Evolutionary conservation across 306 rosid genomes (phyloP).

Genomic region (Vachellia pachyceras): DNA sequence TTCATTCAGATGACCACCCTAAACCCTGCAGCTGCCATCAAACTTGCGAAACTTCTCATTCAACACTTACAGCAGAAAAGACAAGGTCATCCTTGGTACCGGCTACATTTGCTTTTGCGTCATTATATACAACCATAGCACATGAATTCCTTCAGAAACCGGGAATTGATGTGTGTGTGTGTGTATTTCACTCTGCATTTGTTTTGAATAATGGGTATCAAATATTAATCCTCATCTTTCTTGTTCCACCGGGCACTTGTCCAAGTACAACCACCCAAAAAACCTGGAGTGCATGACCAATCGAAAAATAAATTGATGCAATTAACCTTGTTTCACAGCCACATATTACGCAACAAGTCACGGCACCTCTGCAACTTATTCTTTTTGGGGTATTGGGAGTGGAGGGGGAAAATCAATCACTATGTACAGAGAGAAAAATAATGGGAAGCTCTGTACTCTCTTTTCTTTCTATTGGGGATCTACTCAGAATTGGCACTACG

Average conservation of each 20-base stretch:
- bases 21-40: neutral
- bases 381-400: neutral
- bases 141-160: slow-evolving; percentile 32
- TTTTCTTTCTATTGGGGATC: slow-evolving; percentile 39
- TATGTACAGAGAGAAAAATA: slow-evolving; percentile 48
- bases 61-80: slow-evolving; percentile 22
- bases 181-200: slow-evolving; percentile 18
- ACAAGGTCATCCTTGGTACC: slow-evolving; percentile 3
- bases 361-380: slow-evolving; percentile 33
- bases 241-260: slow-evolving; percentile 16
- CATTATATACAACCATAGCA: slow-evolving; percentile 9
- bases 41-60: neutral
- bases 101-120: neutral
- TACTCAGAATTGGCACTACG: slow-evolving; percentile 16
- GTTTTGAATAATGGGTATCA: slow-evolving; percentile 9
- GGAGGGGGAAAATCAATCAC: slow-evolving; percentile 26
- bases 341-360: slow-evolving; percentile 33
- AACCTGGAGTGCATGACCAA: slow-evolving; percentile 8
- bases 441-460: slow-evolving; percentile 4
- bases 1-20: neutral
- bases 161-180: slow-evolving; percentile 15
- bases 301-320: too few relatives aligned
- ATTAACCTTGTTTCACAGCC: slow-evolving; percentile 43
- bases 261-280: slow-evolving; percentile 24
- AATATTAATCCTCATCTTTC: slow-evolving; percentile 26